A percentile compares a stretch with the other conserved stretches of the same genome.
phyloP scores from a whole-genome alignment of 768 basidiomycete genomes.

The Mycena galopus region DNA sequence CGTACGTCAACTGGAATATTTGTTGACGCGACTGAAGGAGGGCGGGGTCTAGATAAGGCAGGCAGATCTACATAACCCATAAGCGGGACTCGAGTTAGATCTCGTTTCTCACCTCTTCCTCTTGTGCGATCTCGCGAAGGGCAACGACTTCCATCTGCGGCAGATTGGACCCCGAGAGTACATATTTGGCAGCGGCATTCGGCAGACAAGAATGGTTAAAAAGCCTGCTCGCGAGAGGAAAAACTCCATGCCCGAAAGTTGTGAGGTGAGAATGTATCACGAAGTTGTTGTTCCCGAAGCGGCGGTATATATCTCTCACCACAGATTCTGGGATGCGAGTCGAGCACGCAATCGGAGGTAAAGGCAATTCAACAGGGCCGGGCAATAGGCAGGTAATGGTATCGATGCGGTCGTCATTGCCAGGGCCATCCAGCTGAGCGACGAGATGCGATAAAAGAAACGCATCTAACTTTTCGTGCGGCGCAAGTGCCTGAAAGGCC shows the following conservation, averaged over 20 bases:
- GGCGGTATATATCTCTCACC: slow-evolving; percentile 57
- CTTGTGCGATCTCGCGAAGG: slow-evolving; percentile 65
- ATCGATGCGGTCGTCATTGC: slow-evolving; percentile 43
- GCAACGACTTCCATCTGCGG: slow-evolving; percentile 76
- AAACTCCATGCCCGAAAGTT: slow-evolving; percentile 80
- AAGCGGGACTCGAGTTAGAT: neutral
- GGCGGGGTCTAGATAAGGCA: slow-evolving; percentile 86
- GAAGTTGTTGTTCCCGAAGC: slow-evolving; percentile 89
- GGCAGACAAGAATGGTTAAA: slow-evolving; percentile 90
- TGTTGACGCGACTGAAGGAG: slow-evolving; percentile 70
- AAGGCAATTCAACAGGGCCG: slow-evolving; percentile 49
- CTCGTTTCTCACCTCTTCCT: slow-evolving; percentile 70
- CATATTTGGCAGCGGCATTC: slow-evolving; percentile 76
- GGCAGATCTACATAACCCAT: slow-evolving; percentile 64
- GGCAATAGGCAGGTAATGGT: slow-evolving; percentile 62
- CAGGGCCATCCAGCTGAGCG: slow-evolving; percentile 52
- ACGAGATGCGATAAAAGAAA: slow-evolving; percentile 74
- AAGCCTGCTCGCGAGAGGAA: slow-evolving; percentile 80
- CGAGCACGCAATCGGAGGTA: slow-evolving; percentile 49
- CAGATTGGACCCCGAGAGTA: slow-evolving; percentile 50
- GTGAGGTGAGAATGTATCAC: slow-evolving; percentile 79
- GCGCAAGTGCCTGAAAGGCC: slow-evolving; percentile 61
- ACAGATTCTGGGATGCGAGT: slow-evolving; percentile 39
- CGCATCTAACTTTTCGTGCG: slow-evolving; percentile 71
- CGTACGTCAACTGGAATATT: slow-evolving; percentile 73